Percentiles rank a stretch among this genome's conserved stretches.
Evolutionary conservation across 257 asterid genomes (phyloP).

Genomic region (Solanum piurae): DNA sequence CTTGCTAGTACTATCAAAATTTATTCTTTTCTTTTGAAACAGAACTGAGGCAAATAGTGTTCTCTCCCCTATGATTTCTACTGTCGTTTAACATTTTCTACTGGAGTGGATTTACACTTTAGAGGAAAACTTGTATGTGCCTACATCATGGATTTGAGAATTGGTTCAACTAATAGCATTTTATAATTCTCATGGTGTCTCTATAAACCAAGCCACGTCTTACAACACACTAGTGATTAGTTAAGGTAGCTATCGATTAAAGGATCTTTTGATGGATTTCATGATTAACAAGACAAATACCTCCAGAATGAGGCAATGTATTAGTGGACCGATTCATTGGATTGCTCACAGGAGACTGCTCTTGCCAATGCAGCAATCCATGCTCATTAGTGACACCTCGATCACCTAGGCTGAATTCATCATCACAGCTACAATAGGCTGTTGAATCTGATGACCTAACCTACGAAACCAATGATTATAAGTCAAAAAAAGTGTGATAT

Average conservation of each 20-base stretch:
- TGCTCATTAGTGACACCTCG: conserved; percentile 29
- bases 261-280: not conserved
- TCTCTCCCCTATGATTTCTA: not conserved
- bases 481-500: not conserved
- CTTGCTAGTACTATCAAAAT: not conserved
- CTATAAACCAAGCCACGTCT: not conserved
- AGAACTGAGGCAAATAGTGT: not conserved
- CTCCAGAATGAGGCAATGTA: conserved; percentile 30
- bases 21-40: not conserved
- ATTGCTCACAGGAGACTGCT: conserved; percentile 15
- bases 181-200: not conserved
- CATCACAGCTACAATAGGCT: conserved; percentile 60
- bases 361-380: conserved; percentile 13
- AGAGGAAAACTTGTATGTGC: not conserved
- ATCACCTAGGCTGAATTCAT: conserved; percentile 39
- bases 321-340: conserved; percentile 8
- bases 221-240: not conserved
- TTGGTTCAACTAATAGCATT: not conserved
- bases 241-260: not conserved
- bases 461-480: conserved; percentile 25
- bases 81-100: not conserved
- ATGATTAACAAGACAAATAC: conserved; percentile 17
- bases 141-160: not conserved
- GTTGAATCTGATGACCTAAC: conserved; percentile 50
- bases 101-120: not conserved